Percentiles rank a stretch among this genome's conserved stretches.
Evolutionary conservation across 2,329 filamentous ascomycete genomes (phyloP).

Genomic region (Helminthosporium solani): DNA sequence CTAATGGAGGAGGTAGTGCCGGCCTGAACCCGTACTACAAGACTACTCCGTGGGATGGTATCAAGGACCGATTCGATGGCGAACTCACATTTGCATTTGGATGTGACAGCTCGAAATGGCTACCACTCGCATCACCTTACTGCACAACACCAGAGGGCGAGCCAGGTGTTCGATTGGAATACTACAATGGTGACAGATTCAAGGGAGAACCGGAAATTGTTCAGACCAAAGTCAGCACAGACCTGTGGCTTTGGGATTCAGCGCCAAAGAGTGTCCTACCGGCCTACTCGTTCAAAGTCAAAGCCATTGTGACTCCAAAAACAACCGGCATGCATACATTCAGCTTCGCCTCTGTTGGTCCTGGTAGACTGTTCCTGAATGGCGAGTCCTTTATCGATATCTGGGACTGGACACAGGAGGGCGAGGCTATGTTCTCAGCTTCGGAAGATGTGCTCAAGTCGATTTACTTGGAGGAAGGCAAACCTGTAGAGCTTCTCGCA

Average conservation of each 20-base stretch:
- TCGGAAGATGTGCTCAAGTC: slow-evolving; percentile 65
- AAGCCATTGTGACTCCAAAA: slow-evolving; percentile 59
- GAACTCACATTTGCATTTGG: slow-evolving; percentile 62
- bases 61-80: slow-evolving; percentile 55
- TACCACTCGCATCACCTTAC: slow-evolving; percentile 61
- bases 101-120: slow-evolving; percentile 65
- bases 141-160: slow-evolving; percentile 59
- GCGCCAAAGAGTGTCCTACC: slow-evolving; percentile 62
- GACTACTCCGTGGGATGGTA: slow-evolving; percentile 64
- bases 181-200: slow-evolving; percentile 65
- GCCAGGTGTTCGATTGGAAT: slow-evolving; percentile 64
- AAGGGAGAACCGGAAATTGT: slow-evolving; percentile 57
- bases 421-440: slow-evolving; percentile 70
- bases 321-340: slow-evolving; percentile 64
- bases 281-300: slow-evolving; percentile 65
- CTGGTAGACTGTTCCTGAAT: slow-evolving; percentile 62
- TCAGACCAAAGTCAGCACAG: slow-evolving; percentile 63
- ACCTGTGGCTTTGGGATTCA: slow-evolving; percentile 71
- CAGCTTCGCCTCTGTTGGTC: slow-evolving; percentile 68
- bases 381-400: slow-evolving; percentile 62
- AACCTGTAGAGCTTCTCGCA: slow-evolving; percentile 61
- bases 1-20: slow-evolving; percentile 67
- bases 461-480: slow-evolving; percentile 59
- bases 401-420: slow-evolving; percentile 69
- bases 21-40: slow-evolving; percentile 69